Evolutionary conservation across 306 rosid species (phyloP).

Genomic region (Pterocarpus santalinus): DNA sequence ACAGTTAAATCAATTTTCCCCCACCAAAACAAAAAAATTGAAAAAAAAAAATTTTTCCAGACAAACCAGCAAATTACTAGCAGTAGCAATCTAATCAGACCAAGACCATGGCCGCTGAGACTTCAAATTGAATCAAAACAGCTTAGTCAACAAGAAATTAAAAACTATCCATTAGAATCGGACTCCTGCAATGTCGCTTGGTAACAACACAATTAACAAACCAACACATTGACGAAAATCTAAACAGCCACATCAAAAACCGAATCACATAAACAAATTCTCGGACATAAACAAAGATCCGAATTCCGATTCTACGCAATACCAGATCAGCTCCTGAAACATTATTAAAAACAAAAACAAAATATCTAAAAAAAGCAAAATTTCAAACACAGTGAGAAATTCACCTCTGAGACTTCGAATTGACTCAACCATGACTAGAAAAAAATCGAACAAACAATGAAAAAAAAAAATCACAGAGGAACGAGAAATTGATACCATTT

Average conservation of each 20-base stretch:
- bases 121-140: slow-evolving; percentile 32
- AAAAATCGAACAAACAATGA: not conserved
- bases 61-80: slow-evolving; percentile 19
- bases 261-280: slow-evolving; percentile 41
- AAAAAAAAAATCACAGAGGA: not conserved
- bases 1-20: slow-evolving; percentile 18
- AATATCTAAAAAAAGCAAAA: slow-evolving; percentile 10
- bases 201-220: slow-evolving; percentile 39
- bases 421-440: slow-evolving; percentile 33
- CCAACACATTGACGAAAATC: slow-evolving; percentile 29
- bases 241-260: slow-evolving; percentile 38
- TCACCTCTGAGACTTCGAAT: slow-evolving; percentile 40
- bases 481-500: slow-evolving; percentile 68
- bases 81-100: slow-evolving; percentile 5
- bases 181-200: slow-evolving; percentile 37
- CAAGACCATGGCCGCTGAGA: slow-evolving; percentile 7
- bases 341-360: slow-evolving; percentile 11
- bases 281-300: slow-evolving; percentile 36
- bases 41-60: not conserved
- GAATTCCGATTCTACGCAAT: slow-evolving; percentile 46
- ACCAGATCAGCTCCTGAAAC: slow-evolving; percentile 57
- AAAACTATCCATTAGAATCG: slow-evolving; percentile 24
- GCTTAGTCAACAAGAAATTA: slow-evolving; percentile 15
- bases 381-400: not conserved
- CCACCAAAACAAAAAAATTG: not conserved